A percentile compares a stretch with the other conserved stretches of the same genome.
Conservation (phyloP, 768 basidiomycete species). For the Mrakia gelida region DNA sequence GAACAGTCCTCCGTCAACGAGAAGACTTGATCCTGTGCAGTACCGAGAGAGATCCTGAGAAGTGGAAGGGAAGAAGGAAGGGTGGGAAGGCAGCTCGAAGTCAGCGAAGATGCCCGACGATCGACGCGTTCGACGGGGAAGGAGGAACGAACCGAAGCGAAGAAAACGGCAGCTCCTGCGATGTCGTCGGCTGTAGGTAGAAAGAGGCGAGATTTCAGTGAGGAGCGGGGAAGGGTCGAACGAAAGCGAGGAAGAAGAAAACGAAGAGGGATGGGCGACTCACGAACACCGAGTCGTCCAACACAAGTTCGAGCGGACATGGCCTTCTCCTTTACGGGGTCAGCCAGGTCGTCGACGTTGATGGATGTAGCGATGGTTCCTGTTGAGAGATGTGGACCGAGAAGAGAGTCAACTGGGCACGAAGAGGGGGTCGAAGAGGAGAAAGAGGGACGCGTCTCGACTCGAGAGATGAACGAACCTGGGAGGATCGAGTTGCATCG, state of each 20-base stretch:
- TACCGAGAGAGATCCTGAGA: conserved; percentile 15
- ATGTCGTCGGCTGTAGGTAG: conserved; percentile 54
- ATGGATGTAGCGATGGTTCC: conserved; percentile 68
- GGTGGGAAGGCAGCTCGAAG: background rate
- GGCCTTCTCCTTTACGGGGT: conserved; percentile 56
- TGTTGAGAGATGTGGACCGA: no score
- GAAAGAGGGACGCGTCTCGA: no score
- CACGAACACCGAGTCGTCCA: conserved; percentile 59
- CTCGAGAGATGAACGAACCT: conserved; percentile 11
- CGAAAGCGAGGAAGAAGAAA: background rate
- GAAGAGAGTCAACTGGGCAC: no score
- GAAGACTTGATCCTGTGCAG: background rate
- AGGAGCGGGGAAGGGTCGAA: no score
- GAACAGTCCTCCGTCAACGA: conserved; percentile 7
- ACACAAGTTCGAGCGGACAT: conserved; percentile 64
- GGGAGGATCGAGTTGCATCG: conserved; percentile 58
- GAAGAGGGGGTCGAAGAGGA: no score
- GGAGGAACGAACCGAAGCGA: conserved; percentile 50
- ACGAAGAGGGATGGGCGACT: background rate
- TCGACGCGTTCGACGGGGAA: background rate
- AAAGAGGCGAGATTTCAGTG: background rate
- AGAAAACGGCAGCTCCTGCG: conserved; percentile 68
- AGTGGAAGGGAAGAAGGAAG: background rate
- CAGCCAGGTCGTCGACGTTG: conserved; percentile 68
- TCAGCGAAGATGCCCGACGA: background rate